A percentile compares a stretch with the other conserved stretches of the same genome.
phyloP scores from a whole-genome alignment of 2,329 filamentous ascomycete species.

The Penicillium thymicola region DNA sequence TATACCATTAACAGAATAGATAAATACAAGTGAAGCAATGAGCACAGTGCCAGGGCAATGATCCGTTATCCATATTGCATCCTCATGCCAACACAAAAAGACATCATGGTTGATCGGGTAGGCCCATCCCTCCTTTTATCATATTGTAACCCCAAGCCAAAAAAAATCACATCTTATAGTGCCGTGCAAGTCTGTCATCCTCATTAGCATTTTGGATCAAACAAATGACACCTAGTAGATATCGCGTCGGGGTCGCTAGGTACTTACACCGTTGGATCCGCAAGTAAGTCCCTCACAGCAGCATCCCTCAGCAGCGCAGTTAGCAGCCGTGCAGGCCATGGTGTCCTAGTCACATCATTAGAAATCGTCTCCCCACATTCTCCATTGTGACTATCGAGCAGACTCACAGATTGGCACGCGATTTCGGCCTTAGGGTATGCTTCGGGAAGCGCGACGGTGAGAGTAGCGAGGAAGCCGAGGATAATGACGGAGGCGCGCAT shows the following conservation, averaged over 20 bases:
- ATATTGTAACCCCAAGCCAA: neutral
- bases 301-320: neutral
- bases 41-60: neutral
- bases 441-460: conserved; percentile 12
- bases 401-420: conserved; percentile 4
- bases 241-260: neutral
- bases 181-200: neutral
- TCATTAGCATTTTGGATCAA: neutral
- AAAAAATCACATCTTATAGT: neutral
- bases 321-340: conserved; percentile 2
- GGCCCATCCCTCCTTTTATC: neutral
- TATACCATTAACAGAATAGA: neutral
- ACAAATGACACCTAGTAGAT: neutral
- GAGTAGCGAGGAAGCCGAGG: conserved; percentile 13
- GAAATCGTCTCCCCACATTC: neutral
- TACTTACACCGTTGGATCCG: conserved; percentile 5
- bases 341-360: neutral
- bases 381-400: neutral
- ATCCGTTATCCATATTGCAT: neutral
- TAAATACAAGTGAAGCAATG: neutral
- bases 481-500: conserved; percentile 18
- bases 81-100: neutral
- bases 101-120: neutral
- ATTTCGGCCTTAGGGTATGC: conserved; percentile 7
- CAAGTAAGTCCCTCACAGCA: conserved; percentile 9